These are phyloP conservation scores for Scheffersomyces illinoinensis DNA, from an alignment of 1,139 yeast genomes.

Conservation along the genomic window DNA sequence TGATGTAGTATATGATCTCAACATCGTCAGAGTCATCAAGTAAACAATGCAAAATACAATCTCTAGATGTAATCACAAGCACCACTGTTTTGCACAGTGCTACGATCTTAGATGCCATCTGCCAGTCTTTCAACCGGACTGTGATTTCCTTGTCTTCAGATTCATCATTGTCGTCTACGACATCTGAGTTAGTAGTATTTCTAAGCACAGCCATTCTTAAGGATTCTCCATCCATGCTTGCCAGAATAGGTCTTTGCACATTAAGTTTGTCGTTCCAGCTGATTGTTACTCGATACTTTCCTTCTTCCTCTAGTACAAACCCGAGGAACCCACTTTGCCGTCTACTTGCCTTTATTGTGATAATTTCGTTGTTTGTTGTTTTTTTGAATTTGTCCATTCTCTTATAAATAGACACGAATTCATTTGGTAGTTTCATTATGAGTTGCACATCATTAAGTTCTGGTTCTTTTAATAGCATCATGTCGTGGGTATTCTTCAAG, in stretches of 20 bases:
- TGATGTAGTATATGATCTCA: slow-evolving; percentile 55
- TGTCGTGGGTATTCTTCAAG: slow-evolving; percentile 46
- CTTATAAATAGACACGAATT: slow-evolving; percentile 48
- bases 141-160: slow-evolving; percentile 37
- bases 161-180: slow-evolving; percentile 20
- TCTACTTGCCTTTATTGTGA: slow-evolving; percentile 36
- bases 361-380: slow-evolving; percentile 25
- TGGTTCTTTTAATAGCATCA: slow-evolving; percentile 46
- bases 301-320: slow-evolving; percentile 56
- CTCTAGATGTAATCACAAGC: slow-evolving; percentile 47
- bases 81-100: slow-evolving; percentile 55
- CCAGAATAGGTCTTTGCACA: slow-evolving; percentile 28
- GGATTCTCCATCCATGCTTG: slow-evolving; percentile 20
- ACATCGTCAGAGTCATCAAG: slow-evolving; percentile 57
- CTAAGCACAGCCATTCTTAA: slow-evolving; percentile 17
- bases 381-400: slow-evolving; percentile 59
- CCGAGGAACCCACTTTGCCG: slow-evolving; percentile 43
- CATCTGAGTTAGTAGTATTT: slow-evolving; percentile 1
- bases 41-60: slow-evolving; percentile 57
- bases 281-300: slow-evolving; percentile 50
- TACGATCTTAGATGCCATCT: slow-evolving; percentile 52
- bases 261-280: slow-evolving; percentile 56
- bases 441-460: slow-evolving; percentile 47
- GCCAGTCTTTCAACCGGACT: slow-evolving; percentile 58
- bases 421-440: slow-evolving; percentile 50